These are phyloP conservation scores for Hyphodiscus sp. DNA, from an alignment of 2,329 filamentous ascomycete genomes.

Conservation along the genomic window DNA sequence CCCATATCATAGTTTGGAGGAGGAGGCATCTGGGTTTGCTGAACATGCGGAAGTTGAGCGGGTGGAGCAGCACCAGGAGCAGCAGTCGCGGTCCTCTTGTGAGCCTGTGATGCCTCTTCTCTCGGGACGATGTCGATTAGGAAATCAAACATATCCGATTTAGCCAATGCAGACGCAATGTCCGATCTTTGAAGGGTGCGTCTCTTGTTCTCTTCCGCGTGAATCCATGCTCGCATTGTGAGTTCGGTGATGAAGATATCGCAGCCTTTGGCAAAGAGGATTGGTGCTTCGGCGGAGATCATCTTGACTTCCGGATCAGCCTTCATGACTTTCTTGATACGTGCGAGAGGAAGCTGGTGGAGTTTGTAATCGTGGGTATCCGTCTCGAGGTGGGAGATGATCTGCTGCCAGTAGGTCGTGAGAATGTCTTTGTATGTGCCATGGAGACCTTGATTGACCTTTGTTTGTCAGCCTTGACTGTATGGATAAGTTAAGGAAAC, in stretches of 20 bases:
- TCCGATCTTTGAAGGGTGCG: slow-evolving; percentile 92
- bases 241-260: slow-evolving; percentile 99
- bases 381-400: slow-evolving; percentile 88
- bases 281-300: slow-evolving; percentile 97
- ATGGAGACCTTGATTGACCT: slow-evolving; percentile 93
- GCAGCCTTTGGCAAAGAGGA: slow-evolving; percentile 95
- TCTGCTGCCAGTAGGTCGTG: slow-evolving; percentile 98
- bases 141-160: slow-evolving; percentile 99
- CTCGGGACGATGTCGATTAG: slow-evolving; percentile 97
- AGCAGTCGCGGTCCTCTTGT: slow-evolving; percentile 59
- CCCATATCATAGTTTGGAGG: slow-evolving; percentile 55
- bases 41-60: slow-evolving; percentile 46
- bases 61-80: slow-evolving; percentile 42
- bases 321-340: slow-evolving; percentile 99
- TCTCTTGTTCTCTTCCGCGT: slow-evolving; percentile 97
- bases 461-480: slow-evolving; percentile 12
- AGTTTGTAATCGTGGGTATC: slow-evolving; percentile 98
- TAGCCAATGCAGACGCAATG: slow-evolving; percentile 89
- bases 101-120: slow-evolving; percentile 79
- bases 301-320: slow-evolving; percentile 99
- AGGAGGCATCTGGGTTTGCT: slow-evolving; percentile 52
- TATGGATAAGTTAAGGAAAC: slow-evolving; percentile 11
- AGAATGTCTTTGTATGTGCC: slow-evolving; percentile 94
- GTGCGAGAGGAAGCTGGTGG: slow-evolving; percentile 91
- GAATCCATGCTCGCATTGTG: slow-evolving; percentile 99